Evolutionary conservation across 495 filamentous ascomycete genomes (phyloP).

Genomic region (Tuber indicum): DNA sequence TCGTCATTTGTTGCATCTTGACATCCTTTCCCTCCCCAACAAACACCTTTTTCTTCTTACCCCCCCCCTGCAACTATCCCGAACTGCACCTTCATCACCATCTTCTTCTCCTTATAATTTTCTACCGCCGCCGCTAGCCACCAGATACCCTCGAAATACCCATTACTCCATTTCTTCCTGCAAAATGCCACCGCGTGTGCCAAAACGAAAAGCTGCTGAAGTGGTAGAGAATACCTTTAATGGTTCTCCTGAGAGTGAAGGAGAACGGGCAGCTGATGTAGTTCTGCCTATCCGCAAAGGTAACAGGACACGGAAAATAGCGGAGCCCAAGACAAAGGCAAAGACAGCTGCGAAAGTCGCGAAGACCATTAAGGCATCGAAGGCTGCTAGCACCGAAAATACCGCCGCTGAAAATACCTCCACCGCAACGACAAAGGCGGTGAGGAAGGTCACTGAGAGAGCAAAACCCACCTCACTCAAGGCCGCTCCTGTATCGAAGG

Average conservation of each 20-base stretch:
- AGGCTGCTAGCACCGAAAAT: constrained; percentile 21
- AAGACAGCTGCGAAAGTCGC: constrained; percentile 21
- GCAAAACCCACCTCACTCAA: constrained; percentile 12
- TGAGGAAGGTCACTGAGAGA: constrained; percentile 37
- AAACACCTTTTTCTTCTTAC: constrained; percentile 16
- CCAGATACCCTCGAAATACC: not conserved
- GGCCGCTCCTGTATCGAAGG: constrained; percentile 18
- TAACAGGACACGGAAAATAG: constrained; percentile 22
- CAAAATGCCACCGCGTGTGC: constrained; percentile 34
- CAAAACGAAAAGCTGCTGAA: constrained; percentile 39
- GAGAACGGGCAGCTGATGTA: constrained; percentile 29
- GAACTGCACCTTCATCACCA: constrained; percentile 6
- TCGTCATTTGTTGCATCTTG: constrained; percentile 5
- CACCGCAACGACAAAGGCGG: constrained; percentile 9
- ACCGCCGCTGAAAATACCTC: not conserved
- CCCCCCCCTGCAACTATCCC: constrained; percentile 14
- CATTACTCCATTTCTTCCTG: constrained; percentile 2
- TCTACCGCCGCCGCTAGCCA: constrained; percentile 4
- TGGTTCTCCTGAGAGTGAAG: constrained; percentile 16
- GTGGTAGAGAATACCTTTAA: constrained; percentile 23
- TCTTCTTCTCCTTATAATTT: constrained; percentile 7
- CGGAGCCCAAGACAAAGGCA: constrained; percentile 20
- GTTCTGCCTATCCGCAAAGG: constrained; percentile 30
- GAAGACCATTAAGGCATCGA: constrained; percentile 21
- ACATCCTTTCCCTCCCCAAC: constrained; percentile 18